Conservation (phyloP, 1,139 yeast species). For the Geotrichum europaeum region DNA sequence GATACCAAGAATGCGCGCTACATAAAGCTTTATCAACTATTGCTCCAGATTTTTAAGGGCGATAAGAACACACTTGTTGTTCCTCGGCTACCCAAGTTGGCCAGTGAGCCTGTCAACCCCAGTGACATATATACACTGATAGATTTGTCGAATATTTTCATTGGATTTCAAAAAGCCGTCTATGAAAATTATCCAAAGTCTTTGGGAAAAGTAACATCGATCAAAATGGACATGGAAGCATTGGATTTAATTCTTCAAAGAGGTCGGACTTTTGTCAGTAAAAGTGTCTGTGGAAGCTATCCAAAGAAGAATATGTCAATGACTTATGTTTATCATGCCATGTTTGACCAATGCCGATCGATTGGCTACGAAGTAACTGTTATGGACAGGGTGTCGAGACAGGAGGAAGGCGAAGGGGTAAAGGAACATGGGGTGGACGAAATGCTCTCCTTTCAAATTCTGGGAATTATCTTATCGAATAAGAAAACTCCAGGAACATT, state of each 20-base stretch:
- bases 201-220: background rate
- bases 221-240: constrained; percentile 17
- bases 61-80: constrained; percentile 23
- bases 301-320: constrained; percentile 1
- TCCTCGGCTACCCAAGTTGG: constrained; percentile 4
- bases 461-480: constrained; percentile 9
- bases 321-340: constrained; percentile 8
- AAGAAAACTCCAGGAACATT: constrained; percentile 18
- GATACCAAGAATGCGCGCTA: constrained; percentile 8
- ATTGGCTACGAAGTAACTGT: constrained; percentile 10
- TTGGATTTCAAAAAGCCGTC: constrained; percentile 16
- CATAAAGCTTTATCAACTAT: constrained; percentile 13
- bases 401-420: background rate
- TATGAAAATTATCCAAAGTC: background rate
- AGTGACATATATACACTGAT: constrained; percentile 19
- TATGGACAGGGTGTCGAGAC: constrained; percentile 11
- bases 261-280: constrained; percentile 19
- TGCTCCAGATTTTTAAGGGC: constrained; percentile 20
- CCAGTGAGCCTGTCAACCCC: background rate
- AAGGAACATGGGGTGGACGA: constrained; percentile 27
- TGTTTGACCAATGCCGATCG: constrained; percentile 10
- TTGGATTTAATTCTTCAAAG: constrained; percentile 21
- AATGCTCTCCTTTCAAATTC: constrained; percentile 17
- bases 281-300: constrained; percentile 11
- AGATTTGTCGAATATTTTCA: constrained; percentile 26